Base-by-base conservation (phyloP, 768 basidiomycete species). In the Amanita fuliginea region DNA sequence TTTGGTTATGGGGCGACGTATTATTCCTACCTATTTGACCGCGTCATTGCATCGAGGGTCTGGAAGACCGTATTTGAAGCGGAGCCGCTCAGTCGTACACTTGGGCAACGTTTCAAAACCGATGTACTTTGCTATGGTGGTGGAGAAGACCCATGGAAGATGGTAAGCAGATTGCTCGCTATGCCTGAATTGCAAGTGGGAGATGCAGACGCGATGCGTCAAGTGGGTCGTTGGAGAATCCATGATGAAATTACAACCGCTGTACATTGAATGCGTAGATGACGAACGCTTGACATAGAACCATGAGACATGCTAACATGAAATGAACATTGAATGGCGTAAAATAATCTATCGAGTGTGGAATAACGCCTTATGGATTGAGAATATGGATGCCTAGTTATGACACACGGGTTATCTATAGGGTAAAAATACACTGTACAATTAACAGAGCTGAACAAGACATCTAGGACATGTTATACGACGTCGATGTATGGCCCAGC, bases 1-100 rank as follows among this genome's bases (percentile, higher is more conserved):
- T 94, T 86, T 59, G 92, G 94, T 2, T 99, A 99, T 57, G 94
- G 95, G 4, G 93, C 95, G 11, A 96, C 92, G 0, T 99, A 99
- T 62, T 99, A 99, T 59, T 93, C 92, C 3, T 99, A 99, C 61
- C 74, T 97, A 10, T 94, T 99, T 56, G 96, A 98, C 56, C 81
- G 94, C 4, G 92, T 92, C 3, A 96, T 99, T 52, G 95, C 96
- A 0, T 87, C 87, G 5, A 77, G 86, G n/a, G 83, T 97, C 0
- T 99, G 90, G 86, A 64, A 69, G 8, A 75, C 78, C 8, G 68
- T 95, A 0, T 98, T 98, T 58, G 67, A 71, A 7, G 53, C 56
- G 0, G 72, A 86, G 39, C 87, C 90, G 0, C 64, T 97, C 13
- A 72, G 73, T 47, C 69, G 95, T 13, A 76, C 75, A 32, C 71